These are phyloP conservation scores for Podila minutissima DNA, from an alignment of 192 early-diverging fungal species.

Conservation along the genomic window DNA sequence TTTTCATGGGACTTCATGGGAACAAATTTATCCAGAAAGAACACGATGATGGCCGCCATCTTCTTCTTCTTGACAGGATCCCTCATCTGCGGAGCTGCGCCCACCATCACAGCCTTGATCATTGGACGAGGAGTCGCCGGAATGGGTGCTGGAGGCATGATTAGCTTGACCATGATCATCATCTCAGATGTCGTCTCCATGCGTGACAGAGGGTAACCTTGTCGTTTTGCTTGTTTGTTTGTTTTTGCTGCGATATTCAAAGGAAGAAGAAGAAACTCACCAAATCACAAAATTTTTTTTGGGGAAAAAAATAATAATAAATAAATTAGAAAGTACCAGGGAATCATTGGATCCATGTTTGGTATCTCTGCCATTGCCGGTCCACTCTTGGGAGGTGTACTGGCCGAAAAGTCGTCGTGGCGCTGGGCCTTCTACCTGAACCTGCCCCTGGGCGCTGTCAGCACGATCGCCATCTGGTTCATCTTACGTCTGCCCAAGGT, in stretches of 20 bases:
- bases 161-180: constrained; percentile 69
- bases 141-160: constrained; percentile 65
- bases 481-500: constrained; percentile 28
- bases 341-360: constrained; percentile 64
- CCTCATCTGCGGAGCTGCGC: constrained; percentile 44
- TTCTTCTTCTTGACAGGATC: constrained; percentile 45
- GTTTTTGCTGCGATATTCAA: background rate
- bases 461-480: constrained; percentile 18
- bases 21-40: constrained; percentile 17
- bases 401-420: constrained; percentile 50
- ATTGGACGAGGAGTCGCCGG: constrained; percentile 64
- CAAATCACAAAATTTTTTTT: no score
- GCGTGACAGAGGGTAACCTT: constrained; percentile 56
- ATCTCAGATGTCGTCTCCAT: constrained; percentile 69
- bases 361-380: constrained; percentile 61
- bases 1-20: background rate
- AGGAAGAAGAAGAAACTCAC: no score
- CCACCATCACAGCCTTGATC: constrained; percentile 57
- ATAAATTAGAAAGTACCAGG: constrained; percentile 56
- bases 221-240: background rate
- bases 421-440: constrained; percentile 58
- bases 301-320: no score
- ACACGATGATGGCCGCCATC: constrained; percentile 36
- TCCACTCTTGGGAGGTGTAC: constrained; percentile 50
- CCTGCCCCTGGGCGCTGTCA: constrained; percentile 21